A percentile compares a stretch with the other conserved stretches of the same genome.
Evolutionary conservation across 805 yeast genomes (phyloP).

Genomic region (Sugiyamaella qingdaonensis): DNA sequence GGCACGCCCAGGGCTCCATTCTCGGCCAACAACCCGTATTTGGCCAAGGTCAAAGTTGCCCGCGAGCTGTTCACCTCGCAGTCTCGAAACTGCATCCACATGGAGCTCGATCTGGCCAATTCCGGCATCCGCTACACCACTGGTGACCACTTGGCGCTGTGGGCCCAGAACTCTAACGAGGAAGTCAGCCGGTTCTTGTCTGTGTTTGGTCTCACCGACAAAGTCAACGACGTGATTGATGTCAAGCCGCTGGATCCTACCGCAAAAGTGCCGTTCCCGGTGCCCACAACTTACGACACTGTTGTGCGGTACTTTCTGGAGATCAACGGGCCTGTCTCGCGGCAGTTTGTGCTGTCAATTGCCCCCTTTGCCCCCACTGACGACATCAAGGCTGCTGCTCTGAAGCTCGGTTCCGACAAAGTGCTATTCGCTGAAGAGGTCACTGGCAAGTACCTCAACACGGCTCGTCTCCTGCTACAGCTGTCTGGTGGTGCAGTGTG

Average conservation of each 20-base stretch:
- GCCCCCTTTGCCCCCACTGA: constrained; percentile 78
- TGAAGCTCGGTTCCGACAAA: constrained; percentile 61
- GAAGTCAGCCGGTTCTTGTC: constrained; percentile 61
- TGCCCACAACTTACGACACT: constrained; percentile 81
- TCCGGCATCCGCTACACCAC: constrained; percentile 81
- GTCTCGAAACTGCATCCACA: constrained; percentile 79
- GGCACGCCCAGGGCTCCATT: constrained; percentile 58
- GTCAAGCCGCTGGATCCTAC: constrained; percentile 62
- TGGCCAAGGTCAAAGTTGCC: constrained; percentile 60
- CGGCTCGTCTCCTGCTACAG: constrained; percentile 66
- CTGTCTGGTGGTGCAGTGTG: constrained; percentile 67
- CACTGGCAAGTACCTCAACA: constrained; percentile 55
- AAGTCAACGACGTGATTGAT: constrained; percentile 53
- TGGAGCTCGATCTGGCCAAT: constrained; percentile 76
- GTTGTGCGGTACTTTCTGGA: constrained; percentile 83
- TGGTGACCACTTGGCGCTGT: constrained; percentile 92
- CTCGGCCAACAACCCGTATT: constrained; percentile 74
- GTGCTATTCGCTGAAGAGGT: constrained; percentile 62
- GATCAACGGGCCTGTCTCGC: constrained; percentile 88
- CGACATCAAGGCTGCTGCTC: constrained; percentile 46
- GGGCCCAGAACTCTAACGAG: constrained; percentile 87
- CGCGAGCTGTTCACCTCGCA: constrained; percentile 65
- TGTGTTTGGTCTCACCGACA: constrained; percentile 56
- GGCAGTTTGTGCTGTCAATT: constrained; percentile 72
- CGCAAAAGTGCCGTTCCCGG: constrained; percentile 40